Evolutionary conservation across 352 stramenopile genomes (phyloP).

Genomic region (Phytopythium aichiense): DNA sequence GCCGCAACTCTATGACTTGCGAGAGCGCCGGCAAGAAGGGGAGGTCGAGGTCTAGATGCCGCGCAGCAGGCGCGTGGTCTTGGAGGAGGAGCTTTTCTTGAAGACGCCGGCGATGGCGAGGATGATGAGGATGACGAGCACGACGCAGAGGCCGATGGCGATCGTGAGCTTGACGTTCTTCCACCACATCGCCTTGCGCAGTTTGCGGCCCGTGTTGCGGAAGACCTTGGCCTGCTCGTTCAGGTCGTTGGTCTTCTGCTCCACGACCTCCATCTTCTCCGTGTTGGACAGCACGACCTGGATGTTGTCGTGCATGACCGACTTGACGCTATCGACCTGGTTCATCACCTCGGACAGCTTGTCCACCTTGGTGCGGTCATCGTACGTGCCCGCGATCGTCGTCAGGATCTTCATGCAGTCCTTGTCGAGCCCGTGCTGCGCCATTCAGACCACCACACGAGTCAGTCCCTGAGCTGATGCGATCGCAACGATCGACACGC

Average conservation of each 20-base stretch:
- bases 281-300: constrained; percentile 84
- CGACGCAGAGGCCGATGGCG: constrained; percentile 44
- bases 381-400: constrained; percentile 64
- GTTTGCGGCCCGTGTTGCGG: constrained; percentile 73
- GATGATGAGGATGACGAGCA: constrained; percentile 76
- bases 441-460: not conserved
- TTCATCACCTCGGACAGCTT: constrained; percentile 84
- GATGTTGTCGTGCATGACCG: constrained; percentile 87
- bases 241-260: constrained; percentile 86
- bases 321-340: constrained; percentile 79
- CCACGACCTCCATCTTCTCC: constrained; percentile 86
- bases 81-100: constrained; percentile 49
- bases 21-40: not conserved
- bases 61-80: constrained; percentile 6
- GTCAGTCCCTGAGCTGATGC: not conserved
- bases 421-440: constrained; percentile 68
- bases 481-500: no score
- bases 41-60: not conserved
- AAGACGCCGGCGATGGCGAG: constrained; percentile 72
- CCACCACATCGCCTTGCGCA: constrained; percentile 83
- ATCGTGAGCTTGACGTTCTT: constrained; percentile 83
- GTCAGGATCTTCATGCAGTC: constrained; percentile 64
- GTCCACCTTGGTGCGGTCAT: constrained; percentile 85
- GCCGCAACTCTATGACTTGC: not conserved
- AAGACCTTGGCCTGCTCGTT: constrained; percentile 87